These are phyloP conservation scores for Phytopythium litorale DNA, from an alignment of 352 stramenopile genomes.

Conservation along the genomic window DNA sequence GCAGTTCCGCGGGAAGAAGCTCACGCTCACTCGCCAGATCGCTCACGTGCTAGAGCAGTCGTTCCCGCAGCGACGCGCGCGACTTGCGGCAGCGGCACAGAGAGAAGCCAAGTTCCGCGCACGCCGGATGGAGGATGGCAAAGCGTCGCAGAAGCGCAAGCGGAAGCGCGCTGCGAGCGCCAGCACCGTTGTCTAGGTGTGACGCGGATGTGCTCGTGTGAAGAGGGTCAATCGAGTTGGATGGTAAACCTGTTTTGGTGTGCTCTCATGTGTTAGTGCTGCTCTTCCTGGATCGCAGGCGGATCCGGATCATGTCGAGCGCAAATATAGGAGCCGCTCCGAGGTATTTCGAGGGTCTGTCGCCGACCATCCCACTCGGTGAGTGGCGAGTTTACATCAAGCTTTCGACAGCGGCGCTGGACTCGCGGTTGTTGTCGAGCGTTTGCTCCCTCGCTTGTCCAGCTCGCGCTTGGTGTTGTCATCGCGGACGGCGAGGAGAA, in stretches of 20 bases:
- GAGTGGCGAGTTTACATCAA: not conserved
- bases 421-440: not conserved
- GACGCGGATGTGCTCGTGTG: too few species aligned
- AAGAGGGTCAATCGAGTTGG: not conserved
- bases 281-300: too few species aligned
- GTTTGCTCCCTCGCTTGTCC: not conserved
- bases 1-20: slow-evolving; percentile 28
- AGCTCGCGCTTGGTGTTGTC: not conserved
- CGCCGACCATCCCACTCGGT: not conserved
- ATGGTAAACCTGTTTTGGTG: not conserved
- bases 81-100: slow-evolving; percentile 17
- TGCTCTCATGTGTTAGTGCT: not conserved
- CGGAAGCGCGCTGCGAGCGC: slow-evolving; percentile 12
- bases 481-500: not conserved
- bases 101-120: slow-evolving; percentile 10
- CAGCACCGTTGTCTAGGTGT: not conserved
- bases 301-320: too few species aligned
- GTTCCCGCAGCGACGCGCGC: slow-evolving; percentile 36
- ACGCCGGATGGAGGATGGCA: slow-evolving; percentile 17
- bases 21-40: slow-evolving; percentile 46
- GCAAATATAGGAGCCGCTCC: too few species aligned
- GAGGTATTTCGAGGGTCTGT: not conserved
- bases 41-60: slow-evolving; percentile 52
- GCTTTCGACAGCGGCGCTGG: not conserved
- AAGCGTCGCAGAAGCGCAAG: slow-evolving; percentile 30